A percentile compares a stretch with the other conserved stretches of the same genome.
Evolutionary conservation across 2,329 filamentous ascomycete species (phyloP).

Genomic region (Pseudogymnoascus sp.): DNA sequence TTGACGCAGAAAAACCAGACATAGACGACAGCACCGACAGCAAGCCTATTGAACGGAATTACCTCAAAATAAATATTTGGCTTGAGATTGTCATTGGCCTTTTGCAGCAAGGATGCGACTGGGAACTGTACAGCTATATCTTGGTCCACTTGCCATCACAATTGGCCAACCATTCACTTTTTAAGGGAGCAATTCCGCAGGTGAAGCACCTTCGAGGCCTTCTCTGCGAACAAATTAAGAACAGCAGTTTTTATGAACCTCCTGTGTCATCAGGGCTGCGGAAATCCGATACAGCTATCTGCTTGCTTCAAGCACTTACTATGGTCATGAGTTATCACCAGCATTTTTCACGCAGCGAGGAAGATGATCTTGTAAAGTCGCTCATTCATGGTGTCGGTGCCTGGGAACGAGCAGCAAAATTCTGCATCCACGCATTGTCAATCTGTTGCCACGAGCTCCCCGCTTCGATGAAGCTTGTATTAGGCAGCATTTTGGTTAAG

Average conservation of each 20-base stretch:
- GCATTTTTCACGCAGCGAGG: constrained; percentile 73
- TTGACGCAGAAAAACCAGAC: constrained; percentile 12
- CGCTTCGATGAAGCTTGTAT: constrained; percentile 72
- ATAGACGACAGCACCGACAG: constrained; percentile 6
- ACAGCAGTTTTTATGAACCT: constrained; percentile 71
- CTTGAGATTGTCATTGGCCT: constrained; percentile 69
- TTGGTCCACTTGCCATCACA: constrained; percentile 81
- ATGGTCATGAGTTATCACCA: constrained; percentile 87
- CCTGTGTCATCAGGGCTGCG: constrained; percentile 71
- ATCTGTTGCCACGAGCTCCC: constrained; percentile 95
- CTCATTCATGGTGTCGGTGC: constrained; percentile 80
- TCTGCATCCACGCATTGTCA: constrained; percentile 88
- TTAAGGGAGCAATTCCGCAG: constrained; percentile 63
- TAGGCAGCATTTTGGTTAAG: constrained; percentile 80
- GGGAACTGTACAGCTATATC: constrained; percentile 89
- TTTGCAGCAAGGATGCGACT: constrained; percentile 68
- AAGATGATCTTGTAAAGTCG: constrained; percentile 80
- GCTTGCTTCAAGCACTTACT: constrained; percentile 77
- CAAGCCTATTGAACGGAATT: constrained; percentile 4
- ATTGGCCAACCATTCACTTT: constrained; percentile 81
- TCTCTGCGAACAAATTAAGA: constrained; percentile 75
- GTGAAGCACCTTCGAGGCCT: constrained; percentile 68
- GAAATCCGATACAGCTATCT: constrained; percentile 81
- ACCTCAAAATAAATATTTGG: constrained; percentile 42
- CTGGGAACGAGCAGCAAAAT: constrained; percentile 80